These are phyloP conservation scores for Penicillium macrosclerotiorum DNA, from an alignment of 495 filamentous ascomycete genomes.

Conservation along the genomic window DNA sequence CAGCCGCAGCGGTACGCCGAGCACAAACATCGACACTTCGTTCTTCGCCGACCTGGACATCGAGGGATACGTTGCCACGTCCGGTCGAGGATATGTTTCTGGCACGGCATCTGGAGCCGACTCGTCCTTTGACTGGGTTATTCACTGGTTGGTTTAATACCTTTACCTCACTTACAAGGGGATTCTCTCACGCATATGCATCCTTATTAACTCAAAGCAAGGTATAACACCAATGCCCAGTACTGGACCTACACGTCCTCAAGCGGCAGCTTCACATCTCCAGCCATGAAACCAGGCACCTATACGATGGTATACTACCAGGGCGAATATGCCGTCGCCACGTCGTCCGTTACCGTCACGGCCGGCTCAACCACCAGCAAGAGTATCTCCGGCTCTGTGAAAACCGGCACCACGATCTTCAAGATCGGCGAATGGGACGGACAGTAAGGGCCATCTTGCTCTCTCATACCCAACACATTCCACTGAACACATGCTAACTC, in stretches of 20 bases:
- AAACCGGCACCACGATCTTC: slow-evolving; percentile 52
- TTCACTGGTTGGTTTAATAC: slow-evolving; percentile 50
- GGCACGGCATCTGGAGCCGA: slow-evolving; percentile 55
- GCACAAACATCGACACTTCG: slow-evolving; percentile 50
- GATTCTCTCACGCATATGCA: accelerated
- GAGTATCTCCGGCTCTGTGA: slow-evolving; percentile 50
- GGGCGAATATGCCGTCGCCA: slow-evolving; percentile 57
- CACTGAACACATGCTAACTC: not conserved
- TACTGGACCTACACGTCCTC: slow-evolving; percentile 60
- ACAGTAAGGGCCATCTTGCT: slow-evolving; percentile 17
- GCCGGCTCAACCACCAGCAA: slow-evolving; percentile 52
- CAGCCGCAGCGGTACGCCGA: slow-evolving; percentile 55
- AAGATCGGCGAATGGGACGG: slow-evolving; percentile 65
- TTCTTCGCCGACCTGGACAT: slow-evolving; percentile 59
- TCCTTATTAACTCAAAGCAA: not conserved
- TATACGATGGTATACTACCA: slow-evolving; percentile 69
- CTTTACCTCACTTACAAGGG: too few species aligned
- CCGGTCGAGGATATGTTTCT: slow-evolving; percentile 54
- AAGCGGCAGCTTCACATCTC: slow-evolving; percentile 57
- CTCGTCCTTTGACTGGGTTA: slow-evolving; percentile 48
- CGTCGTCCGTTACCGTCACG: slow-evolving; percentile 49
- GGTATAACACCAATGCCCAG: slow-evolving; percentile 57
- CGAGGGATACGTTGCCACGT: slow-evolving; percentile 54
- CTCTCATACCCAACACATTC: not conserved
- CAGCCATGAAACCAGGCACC: slow-evolving; percentile 64